Conservation (phyloP, 441 rosid genomes). For the Flueggea neowawraea region DNA sequence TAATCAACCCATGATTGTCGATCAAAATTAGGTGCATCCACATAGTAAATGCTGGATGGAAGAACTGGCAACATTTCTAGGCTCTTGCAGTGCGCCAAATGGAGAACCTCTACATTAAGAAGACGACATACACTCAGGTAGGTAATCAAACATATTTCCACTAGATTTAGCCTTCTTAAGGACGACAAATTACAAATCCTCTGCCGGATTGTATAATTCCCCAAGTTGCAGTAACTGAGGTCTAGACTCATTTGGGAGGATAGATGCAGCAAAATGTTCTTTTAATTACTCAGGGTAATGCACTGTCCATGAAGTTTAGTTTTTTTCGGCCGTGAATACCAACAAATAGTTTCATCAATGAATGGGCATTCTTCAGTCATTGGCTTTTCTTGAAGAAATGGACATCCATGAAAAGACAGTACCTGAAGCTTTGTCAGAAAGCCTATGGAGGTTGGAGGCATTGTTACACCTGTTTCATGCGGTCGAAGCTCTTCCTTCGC, state of each 20-base stretch:
- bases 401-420: neutral
- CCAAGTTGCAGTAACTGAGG: slow-evolving; percentile 3
- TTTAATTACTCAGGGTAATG: neutral
- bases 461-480: no score
- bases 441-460: no score
- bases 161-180: neutral
- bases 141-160: neutral
- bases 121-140: neutral
- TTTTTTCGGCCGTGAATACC: no score
- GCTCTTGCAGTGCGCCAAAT: neutral
- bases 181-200: neutral
- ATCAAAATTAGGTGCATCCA: neutral
- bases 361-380: no score
- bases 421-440: slow-evolving; percentile 2
- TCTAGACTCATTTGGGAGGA: neutral
- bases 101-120: neutral
- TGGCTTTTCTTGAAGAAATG: neutral
- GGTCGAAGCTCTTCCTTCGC: neutral
- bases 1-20: neutral
- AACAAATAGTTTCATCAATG: no score
- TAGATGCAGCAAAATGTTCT: neutral
- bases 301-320: no score
- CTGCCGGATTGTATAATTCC: neutral
- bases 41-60: neutral
- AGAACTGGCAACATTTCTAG: neutral